These are phyloP conservation scores for Magnolia changhungtana DNA, from an alignment of 164 flowering plant species.

Conservation along the genomic window DNA sequence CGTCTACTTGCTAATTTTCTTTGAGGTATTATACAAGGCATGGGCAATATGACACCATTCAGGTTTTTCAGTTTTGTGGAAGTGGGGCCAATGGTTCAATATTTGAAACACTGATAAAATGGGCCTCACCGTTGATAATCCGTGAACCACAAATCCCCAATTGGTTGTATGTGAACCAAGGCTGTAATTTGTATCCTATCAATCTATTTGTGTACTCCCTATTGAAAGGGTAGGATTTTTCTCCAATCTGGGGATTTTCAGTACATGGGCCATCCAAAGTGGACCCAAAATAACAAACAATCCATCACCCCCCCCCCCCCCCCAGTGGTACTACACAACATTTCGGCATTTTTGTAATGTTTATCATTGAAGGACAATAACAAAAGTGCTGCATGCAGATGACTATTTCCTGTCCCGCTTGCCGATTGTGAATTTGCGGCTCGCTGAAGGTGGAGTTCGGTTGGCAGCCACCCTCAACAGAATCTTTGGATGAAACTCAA, in stretches of 20 bases:
- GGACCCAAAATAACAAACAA: not conserved
- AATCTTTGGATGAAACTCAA: conserved; percentile 41
- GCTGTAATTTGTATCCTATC: not conserved
- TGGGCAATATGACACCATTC: not conserved
- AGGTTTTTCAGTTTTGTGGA: no score
- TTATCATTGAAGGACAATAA: not conserved
- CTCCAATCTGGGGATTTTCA: not conserved
- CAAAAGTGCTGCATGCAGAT: conserved; percentile 41
- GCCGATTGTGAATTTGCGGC: conserved; percentile 49
- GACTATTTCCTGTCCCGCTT: conserved; percentile 66
- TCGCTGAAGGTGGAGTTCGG: conserved; percentile 83
- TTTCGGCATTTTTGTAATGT: no score
- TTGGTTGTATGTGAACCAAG: not conserved
- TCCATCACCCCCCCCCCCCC: not conserved
- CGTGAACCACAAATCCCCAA: no score
- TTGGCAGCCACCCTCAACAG: conserved; percentile 84
- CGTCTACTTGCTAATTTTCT: not conserved
- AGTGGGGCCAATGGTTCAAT: no score
- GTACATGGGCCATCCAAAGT: not conserved
- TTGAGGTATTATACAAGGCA: not conserved
- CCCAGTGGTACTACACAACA: no score
- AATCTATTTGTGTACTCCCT: no score
- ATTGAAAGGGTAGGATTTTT: no score
- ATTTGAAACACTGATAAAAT: no score
- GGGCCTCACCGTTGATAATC: no score